Conservation (phyloP, 768 basidiomycete species). For the Naganishia vishniacii region DNA sequence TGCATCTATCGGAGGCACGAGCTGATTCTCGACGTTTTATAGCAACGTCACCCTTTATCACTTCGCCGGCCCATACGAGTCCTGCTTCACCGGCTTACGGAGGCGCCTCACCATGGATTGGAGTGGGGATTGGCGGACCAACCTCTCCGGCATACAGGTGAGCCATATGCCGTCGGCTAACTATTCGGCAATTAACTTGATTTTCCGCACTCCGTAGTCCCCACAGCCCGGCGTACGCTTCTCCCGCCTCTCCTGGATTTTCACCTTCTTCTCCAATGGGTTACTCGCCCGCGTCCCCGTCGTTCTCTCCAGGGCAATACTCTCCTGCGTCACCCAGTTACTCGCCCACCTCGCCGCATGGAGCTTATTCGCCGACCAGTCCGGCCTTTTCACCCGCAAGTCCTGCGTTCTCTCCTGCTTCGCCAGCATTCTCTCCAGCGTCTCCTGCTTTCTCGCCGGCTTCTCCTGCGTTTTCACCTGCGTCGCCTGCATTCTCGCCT, state of each 20-base stretch:
- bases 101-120: conserved; percentile 25
- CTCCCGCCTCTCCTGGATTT: conserved; percentile 19
- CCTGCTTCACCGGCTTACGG: conserved; percentile 23
- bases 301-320: conserved; percentile 46
- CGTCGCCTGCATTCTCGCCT: conserved; percentile 62
- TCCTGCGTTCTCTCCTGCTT: conserved; percentile 75
- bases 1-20: conserved; percentile 37
- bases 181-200: background rate
- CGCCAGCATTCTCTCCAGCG: conserved; percentile 39
- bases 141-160: conserved; percentile 25
- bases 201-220: background rate
- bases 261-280: conserved; percentile 37
- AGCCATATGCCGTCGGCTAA: background rate
- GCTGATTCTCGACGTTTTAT: conserved; percentile 3
- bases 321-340: conserved; percentile 43
- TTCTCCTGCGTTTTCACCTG: conserved; percentile 29
- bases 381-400: conserved; percentile 44
- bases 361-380: conserved; percentile 42
- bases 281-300: conserved; percentile 44
- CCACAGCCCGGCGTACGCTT: conserved; percentile 58
- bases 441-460: conserved; percentile 34
- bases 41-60: conserved; percentile 40
- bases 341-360: conserved; percentile 31
- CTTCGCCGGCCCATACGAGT: conserved; percentile 21
- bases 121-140: conserved; percentile 16